Evolutionary conservation across 441 rosid genomes (phyloP), one percentile per base, ranked within the genome.

Genomic region (Raphanus hybrid): DNA sequence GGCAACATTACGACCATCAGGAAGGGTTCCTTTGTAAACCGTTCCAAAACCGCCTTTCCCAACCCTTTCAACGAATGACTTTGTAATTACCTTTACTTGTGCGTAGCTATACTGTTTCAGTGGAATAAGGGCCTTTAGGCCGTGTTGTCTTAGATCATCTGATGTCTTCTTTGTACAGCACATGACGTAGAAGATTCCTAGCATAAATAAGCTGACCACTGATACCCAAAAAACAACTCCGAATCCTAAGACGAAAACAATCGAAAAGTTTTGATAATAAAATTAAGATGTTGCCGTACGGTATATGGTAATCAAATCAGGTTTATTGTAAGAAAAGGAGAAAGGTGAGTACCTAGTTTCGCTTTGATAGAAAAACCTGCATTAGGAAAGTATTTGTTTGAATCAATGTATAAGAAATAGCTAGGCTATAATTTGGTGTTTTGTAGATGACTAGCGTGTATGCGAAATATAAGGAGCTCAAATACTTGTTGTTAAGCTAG

Each of bases 1-100:
- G 0, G 85, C 87, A 12, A 82, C 88, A 8, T 8, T 27, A 11
- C 52, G 54, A 3, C 78, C 87, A 15, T 84, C 83, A 0, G 15
- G 1, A 16, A 81, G 50, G 14, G 73, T 77, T 9, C 89, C 91
- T 75, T 67, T 72, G 34, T 86, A 87, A 0, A 48, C 55, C 7
- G 8, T 48, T 48, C 55, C 55, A 48, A 48, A 48, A n/a, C 18
- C 55, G 7, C 55, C 55, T 48, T n/a, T 48, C 55, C 55, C 55
- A 48, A 48, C 16, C 55, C 14, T 48, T 48, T 48, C 55, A 48
- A 4, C 55, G 7, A 48, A 48, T 48, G 55, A 48, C 16, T 48
- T 48, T 5, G 55, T 48, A 48, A 48, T 48, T 48, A 48, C n/a
- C 55, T 48, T 48, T 48, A 48, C 55, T 48, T 48, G 16, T 6